A percentile compares a stretch with the other conserved stretches of the same genome.
These are phyloP conservation scores for Pichia nanzhaoensis DNA, from an alignment of 805 yeast genomes.

Conservation along the genomic window DNA sequence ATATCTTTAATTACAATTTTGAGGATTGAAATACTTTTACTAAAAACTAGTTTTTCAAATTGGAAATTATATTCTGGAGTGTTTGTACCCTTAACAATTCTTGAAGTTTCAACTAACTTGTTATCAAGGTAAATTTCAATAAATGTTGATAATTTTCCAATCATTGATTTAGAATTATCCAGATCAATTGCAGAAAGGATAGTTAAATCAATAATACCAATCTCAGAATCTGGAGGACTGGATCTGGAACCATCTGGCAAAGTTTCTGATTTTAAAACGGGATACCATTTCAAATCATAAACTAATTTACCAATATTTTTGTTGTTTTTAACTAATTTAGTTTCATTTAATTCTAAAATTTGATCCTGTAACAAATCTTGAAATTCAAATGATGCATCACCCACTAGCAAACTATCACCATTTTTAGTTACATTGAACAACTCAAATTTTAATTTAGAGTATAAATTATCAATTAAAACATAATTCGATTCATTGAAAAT, in stretches of 20 bases:
- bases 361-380: constrained; percentile 54
- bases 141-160: constrained; percentile 54
- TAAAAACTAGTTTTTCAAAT: constrained; percentile 54
- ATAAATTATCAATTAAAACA: constrained; percentile 48
- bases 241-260: constrained; percentile 46
- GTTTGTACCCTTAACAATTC: constrained; percentile 59
- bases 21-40: constrained; percentile 50
- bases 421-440: constrained; percentile 47
- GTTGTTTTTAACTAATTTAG: constrained; percentile 43
- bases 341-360: constrained; percentile 35
- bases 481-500: constrained; percentile 61
- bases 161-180: constrained; percentile 44
- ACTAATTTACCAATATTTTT: constrained; percentile 52
- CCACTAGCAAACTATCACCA: constrained; percentile 47
- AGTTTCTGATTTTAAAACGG: constrained; percentile 33
- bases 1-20: constrained; percentile 57
- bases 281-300: constrained; percentile 50
- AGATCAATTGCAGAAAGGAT: constrained; percentile 56
- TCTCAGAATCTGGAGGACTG: constrained; percentile 52
- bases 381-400: constrained; percentile 47
- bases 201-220: constrained; percentile 63
- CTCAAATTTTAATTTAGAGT: constrained; percentile 49
- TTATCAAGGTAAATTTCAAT: constrained; percentile 60
- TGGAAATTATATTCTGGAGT: constrained; percentile 68
- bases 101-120: constrained; percentile 46